phyloP scores from a whole-genome alignment of 352 stramenopile genomes.

The Sclerospora graminicola region DNA sequence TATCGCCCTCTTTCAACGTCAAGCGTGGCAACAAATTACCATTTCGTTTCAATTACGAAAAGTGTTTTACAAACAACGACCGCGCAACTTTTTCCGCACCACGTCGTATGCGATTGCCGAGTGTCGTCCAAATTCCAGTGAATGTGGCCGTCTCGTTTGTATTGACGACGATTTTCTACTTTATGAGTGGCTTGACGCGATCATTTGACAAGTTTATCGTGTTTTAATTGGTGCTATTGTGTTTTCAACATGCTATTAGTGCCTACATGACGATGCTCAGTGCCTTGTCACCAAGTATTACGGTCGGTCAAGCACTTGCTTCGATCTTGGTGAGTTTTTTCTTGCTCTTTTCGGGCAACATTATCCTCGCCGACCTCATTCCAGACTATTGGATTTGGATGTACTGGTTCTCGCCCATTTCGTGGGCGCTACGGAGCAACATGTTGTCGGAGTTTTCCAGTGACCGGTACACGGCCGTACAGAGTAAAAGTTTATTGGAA shows the following conservation, averaged over 20 bases:
- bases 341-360: conserved; percentile 67
- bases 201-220: conserved; percentile 66
- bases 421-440: conserved; percentile 42
- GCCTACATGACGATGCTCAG: conserved; percentile 60
- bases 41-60: conserved; percentile 68
- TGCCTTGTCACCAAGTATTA: conserved; percentile 45
- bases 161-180: conserved; percentile 77
- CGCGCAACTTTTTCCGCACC: conserved; percentile 86
- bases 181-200: conserved; percentile 74
- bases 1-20: conserved; percentile 57
- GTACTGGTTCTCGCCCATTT: conserved; percentile 62
- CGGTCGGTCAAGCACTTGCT: conserved; percentile 35
- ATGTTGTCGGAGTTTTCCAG: conserved; percentile 58
- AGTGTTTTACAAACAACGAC: conserved; percentile 87
- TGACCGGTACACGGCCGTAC: conserved; percentile 19
- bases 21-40: conserved; percentile 61
- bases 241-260: conserved; percentile 63
- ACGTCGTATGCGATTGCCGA: conserved; percentile 71
- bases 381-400: conserved; percentile 72
- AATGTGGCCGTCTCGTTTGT: conserved; percentile 55
- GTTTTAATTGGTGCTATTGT: conserved; percentile 64
- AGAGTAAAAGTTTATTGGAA: conserved; percentile 16
- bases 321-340: conserved; percentile 52
- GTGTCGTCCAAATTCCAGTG: conserved; percentile 49
- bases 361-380: conserved; percentile 57